Percentiles rank a stretch among this genome's conserved stretches.
These are phyloP conservation scores for Fusarium torulosum DNA, from an alignment of 2,329 filamentous ascomycete genomes.

Conservation along the genomic window DNA sequence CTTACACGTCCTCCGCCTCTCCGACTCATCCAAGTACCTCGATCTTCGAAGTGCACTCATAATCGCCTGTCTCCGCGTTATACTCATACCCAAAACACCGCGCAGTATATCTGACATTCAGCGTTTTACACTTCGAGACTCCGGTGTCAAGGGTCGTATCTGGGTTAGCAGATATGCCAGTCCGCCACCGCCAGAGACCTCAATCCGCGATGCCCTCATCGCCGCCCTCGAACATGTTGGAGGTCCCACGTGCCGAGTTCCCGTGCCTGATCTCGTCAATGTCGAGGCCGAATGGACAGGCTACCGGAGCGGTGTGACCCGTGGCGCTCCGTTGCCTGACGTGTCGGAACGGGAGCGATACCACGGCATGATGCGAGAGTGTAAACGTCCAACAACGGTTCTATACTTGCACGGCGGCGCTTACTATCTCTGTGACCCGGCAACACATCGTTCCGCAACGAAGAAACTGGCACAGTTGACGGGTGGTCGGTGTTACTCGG, in stretches of 20 bases:
- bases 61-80: conserved; percentile 77
- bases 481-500: conserved; percentile 75
- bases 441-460: conserved; percentile 70
- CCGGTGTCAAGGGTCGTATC: conserved; percentile 79
- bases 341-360: conserved; percentile 76
- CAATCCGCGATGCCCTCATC: conserved; percentile 69
- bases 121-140: conserved; percentile 69
- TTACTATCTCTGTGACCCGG: conserved; percentile 78
- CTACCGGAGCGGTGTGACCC: conserved; percentile 68
- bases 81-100: conserved; percentile 63
- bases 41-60: conserved; percentile 81
- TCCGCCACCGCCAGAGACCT: conserved; percentile 68
- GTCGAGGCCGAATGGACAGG: conserved; percentile 84
- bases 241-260: conserved; percentile 27
- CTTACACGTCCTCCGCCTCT: conserved; percentile 74
- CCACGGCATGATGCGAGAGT: conserved; percentile 74
- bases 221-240: conserved; percentile 61
- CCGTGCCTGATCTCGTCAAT: conserved; percentile 65
- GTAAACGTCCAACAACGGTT: conserved; percentile 71
- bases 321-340: conserved; percentile 63
- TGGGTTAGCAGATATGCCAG: conserved; percentile 83
- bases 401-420: conserved; percentile 84
- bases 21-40: conserved; percentile 79
- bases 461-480: conserved; percentile 74
- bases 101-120: conserved; percentile 73